Percentiles rank a stretch among this genome's conserved stretches.
Conservation (phyloP, 768 basidiomycete genomes). For the Boletus huronensis region DNA sequence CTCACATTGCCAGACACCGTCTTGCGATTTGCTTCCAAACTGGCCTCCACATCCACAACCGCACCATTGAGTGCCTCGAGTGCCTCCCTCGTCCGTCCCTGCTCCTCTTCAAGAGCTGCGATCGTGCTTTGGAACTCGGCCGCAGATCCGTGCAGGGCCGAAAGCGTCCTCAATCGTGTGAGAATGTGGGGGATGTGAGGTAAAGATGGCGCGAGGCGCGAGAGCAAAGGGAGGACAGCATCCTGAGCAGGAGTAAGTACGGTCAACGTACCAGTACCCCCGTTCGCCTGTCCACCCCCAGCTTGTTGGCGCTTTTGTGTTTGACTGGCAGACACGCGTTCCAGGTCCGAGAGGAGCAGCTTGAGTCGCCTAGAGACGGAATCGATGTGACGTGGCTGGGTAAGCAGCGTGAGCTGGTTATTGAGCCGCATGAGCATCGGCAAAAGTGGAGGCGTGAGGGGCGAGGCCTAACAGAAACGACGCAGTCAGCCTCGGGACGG, state of each 20-base stretch:
- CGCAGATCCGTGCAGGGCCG: slow-evolving; percentile 77
- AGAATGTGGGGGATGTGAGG: slow-evolving; percentile 90
- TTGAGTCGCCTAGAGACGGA: slow-evolving; percentile 93
- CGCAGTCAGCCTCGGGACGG: neutral
- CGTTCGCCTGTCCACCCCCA: slow-evolving; percentile 3
- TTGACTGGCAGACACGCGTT: slow-evolving; percentile 59
- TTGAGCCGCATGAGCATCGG: slow-evolving; percentile 80
- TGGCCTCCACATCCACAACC: slow-evolving; percentile 67
- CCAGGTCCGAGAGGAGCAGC: slow-evolving; percentile 87
- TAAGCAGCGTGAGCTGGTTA: slow-evolving; percentile 80
- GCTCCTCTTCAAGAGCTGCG: slow-evolving; percentile 65
- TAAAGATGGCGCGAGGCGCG: slow-evolving; percentile 66
- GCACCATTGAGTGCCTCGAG: slow-evolving; percentile 68
- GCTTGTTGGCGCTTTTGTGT: slow-evolving; percentile 23
- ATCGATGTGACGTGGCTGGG: slow-evolving; percentile 95
- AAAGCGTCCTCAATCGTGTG: slow-evolving; percentile 80
- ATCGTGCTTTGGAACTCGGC: slow-evolving; percentile 72
- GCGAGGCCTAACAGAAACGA: slow-evolving; percentile 50
- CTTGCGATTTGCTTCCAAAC: slow-evolving; percentile 67
- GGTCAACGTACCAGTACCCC: slow-evolving; percentile 11
- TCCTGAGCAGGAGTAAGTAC: slow-evolving; percentile 43
- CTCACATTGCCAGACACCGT: slow-evolving; percentile 72
- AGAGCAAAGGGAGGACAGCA: slow-evolving; percentile 63
- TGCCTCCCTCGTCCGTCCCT: slow-evolving; percentile 57
- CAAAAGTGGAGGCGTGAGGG: slow-evolving; percentile 76